phyloP scores from a whole-genome alignment of 2,329 filamentous ascomycete genomes.

The Claviceps cyperi region DNA sequence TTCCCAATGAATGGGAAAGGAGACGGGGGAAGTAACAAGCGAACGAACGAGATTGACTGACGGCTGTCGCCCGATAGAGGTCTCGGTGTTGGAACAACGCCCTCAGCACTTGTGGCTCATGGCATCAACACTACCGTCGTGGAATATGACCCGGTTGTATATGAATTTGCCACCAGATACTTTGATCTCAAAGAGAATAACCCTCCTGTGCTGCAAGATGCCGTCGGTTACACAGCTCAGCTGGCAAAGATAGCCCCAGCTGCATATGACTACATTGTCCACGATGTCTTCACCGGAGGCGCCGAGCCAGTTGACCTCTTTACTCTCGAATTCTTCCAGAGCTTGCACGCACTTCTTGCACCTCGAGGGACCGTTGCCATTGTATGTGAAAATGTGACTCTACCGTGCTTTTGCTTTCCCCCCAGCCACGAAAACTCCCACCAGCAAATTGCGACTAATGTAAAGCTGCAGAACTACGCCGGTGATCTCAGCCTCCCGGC shows the following conservation, averaged over 20 bases:
- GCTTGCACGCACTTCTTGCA: constrained; percentile 56
- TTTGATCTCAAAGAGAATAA: constrained; percentile 69
- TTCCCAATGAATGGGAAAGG: not conserved
- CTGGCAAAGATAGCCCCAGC: constrained; percentile 27
- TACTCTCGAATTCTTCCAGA: constrained; percentile 66
- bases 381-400: constrained; percentile 32
- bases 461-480: constrained; percentile 63
- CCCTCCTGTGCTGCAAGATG: constrained; percentile 68
- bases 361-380: constrained; percentile 77
- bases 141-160: constrained; percentile 83
- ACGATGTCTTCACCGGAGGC: constrained; percentile 95
- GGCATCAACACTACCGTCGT: constrained; percentile 88
- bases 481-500: constrained; percentile 70
- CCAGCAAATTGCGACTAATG: constrained; percentile 8
- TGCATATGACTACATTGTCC: constrained; percentile 81
- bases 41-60: not conserved
- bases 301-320: constrained; percentile 83
- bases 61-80: constrained; percentile 37
- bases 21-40: not conserved
- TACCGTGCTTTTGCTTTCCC: too few species aligned
- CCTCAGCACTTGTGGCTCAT: constrained; percentile 71
- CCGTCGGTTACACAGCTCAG: constrained; percentile 50
- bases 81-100: constrained; percentile 82
- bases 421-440: not conserved
- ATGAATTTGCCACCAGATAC: constrained; percentile 69